These are phyloP conservation scores for Urtica urens DNA, from an alignment of 306 rosid genomes.

Conservation along the genomic window DNA sequence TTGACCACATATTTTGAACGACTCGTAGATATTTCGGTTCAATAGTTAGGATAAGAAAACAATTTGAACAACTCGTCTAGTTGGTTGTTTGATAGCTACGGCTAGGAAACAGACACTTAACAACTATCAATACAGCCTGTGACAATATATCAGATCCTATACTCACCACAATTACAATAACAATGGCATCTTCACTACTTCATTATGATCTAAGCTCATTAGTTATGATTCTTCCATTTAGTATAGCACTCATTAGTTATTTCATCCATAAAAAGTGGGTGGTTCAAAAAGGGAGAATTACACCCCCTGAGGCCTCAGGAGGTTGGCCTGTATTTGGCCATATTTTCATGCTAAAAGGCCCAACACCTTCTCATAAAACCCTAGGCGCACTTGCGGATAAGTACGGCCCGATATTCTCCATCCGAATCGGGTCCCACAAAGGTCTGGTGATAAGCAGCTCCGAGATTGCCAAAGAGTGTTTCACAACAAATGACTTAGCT, in stretches of 20 bases:
- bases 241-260: neutral
- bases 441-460: slow-evolving; percentile 23
- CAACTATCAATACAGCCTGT: too few relatives aligned
- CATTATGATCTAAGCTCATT: neutral
- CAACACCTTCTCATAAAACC: slow-evolving; percentile 24
- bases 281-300: neutral
- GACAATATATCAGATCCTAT: too few relatives aligned
- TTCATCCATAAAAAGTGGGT: neutral
- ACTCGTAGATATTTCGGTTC: too few relatives aligned
- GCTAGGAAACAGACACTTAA: too few relatives aligned
- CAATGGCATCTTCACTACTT: neutral
- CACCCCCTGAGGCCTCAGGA: slow-evolving; percentile 35
- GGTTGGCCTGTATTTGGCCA: slow-evolving; percentile 73
- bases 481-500: slow-evolving; percentile 22
- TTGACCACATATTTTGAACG: too few relatives aligned
- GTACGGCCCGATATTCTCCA: slow-evolving; percentile 25
- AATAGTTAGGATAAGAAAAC: too few relatives aligned
- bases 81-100: too few relatives aligned
- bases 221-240: too few relatives aligned
- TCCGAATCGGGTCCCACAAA: slow-evolving; percentile 21
- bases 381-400: slow-evolving; percentile 36
- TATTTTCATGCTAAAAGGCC: slow-evolving; percentile 25
- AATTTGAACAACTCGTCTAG: too few relatives aligned
- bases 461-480: slow-evolving; percentile 37
- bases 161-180: too few relatives aligned